These are phyloP conservation scores for Prunus dulcis DNA, from an alignment of 306 rosid species.

Conservation along the genomic window DNA sequence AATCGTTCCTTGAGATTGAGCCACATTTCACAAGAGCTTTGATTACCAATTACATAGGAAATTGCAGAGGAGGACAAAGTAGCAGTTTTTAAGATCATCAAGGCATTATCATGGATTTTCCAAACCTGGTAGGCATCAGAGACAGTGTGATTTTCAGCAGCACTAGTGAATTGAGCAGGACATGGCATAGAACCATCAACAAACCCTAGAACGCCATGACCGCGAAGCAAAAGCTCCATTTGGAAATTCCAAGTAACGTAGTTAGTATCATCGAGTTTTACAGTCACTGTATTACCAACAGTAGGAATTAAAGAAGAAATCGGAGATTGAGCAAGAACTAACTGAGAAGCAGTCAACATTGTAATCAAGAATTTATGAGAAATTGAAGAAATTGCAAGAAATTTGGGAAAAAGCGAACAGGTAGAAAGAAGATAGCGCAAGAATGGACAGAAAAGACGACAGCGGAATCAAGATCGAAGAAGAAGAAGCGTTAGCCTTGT, in stretches of 20 bases:
- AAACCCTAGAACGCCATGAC: background rate
- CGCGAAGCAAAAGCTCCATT: background rate
- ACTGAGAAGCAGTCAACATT: background rate
- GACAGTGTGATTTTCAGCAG: no score
- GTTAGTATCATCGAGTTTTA: background rate
- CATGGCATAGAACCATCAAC: background rate
- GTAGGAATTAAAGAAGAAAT: background rate
- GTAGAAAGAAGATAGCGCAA: no score
- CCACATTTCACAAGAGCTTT: background rate
- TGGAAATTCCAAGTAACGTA: background rate
- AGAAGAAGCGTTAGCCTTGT: no score
- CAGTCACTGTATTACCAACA: background rate
- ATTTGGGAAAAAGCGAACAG: no score
- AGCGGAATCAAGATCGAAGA: no score
- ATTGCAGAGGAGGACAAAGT: background rate
- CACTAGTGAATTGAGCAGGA: background rate
- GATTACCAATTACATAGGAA: background rate
- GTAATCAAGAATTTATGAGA: no score
- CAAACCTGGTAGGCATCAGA: background rate
- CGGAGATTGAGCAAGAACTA: background rate
- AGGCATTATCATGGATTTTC: background rate
- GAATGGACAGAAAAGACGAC: no score
- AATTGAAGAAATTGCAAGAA: no score
- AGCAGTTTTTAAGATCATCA: no score
- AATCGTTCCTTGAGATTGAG: background rate